Evolutionary conservation across 2,329 filamentous ascomycete genomes (phyloP).

Genomic region (Colletotrichum cordylinicola): DNA sequence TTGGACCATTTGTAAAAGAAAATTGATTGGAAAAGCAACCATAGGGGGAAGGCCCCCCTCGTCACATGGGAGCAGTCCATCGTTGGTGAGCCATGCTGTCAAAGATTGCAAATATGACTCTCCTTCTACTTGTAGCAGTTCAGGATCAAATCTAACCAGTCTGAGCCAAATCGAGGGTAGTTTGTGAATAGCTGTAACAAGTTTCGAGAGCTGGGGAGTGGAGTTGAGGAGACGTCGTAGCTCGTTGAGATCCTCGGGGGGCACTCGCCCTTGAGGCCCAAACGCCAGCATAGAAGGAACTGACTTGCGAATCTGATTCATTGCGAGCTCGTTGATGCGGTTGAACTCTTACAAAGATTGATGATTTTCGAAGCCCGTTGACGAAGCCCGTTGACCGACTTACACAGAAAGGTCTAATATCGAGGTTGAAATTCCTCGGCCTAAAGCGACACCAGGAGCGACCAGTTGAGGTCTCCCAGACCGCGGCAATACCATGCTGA

Average conservation of each 20-base stretch:
- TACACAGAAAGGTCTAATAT: not conserved
- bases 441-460: not conserved
- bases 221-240: not conserved
- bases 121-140: not conserved
- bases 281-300: not conserved
- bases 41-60: not conserved
- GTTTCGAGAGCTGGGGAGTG: not conserved
- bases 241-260: not conserved
- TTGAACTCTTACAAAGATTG: not conserved
- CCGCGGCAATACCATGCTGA: not conserved
- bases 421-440: not conserved
- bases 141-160: not conserved
- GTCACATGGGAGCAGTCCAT: not conserved
- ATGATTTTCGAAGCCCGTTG: not conserved
- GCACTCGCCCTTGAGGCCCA: not conserved
- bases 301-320: not conserved
- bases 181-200: not conserved
- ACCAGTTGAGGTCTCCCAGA: not conserved
- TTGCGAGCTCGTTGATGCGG: not conserved
- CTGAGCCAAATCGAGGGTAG: not conserved
- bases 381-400: not conserved
- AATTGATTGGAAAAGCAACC: not conserved
- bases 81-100: not conserved
- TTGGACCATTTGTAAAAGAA: not conserved
- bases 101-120: not conserved